Evolutionary conservation across 106 monocot genomes (phyloP).

Genomic region (Dendrobium nobile): DNA sequence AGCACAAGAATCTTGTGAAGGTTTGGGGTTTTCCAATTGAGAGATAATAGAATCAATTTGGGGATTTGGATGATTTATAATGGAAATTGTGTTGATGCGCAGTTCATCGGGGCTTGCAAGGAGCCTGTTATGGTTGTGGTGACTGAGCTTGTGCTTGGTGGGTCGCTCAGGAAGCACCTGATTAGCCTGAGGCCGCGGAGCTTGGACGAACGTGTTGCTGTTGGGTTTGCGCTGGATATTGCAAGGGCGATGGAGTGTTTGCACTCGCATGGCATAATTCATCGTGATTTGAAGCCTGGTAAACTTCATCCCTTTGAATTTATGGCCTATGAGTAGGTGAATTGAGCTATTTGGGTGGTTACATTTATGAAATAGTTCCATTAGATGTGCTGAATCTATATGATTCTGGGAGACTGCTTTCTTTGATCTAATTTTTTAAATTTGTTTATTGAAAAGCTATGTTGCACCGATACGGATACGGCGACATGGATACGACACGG

Average conservation of each 20-base stretch:
- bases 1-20: conserved; percentile 97
- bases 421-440: not conserved
- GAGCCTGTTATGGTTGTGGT: conserved; percentile 99
- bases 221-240: conserved; percentile 88
- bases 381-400: conserved; percentile 1
- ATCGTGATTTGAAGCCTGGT: conserved; percentile 99
- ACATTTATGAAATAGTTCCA: not conserved
- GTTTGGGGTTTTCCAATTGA: conserved; percentile 19
- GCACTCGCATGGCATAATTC: conserved; percentile 96
- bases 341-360: not conserved
- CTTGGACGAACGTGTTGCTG: conserved; percentile 65
- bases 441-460: not conserved
- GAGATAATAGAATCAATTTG: not conserved
- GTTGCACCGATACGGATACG: too few relatives aligned
- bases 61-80: not conserved
- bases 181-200: conserved; percentile 66
- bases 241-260: conserved; percentile 96
- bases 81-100: not conserved
- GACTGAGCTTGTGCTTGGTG: conserved; percentile 85
- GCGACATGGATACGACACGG: too few relatives aligned
- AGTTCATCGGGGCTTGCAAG: conserved; percentile 95
- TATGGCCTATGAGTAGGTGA: not conserved
- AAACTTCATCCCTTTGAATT: conserved; percentile 1
- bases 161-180: conserved; percentile 76
- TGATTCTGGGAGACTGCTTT: not conserved